Evolutionary conservation across 1,284 basidiomycete genomes (phyloP).

Genomic region (Xerocomus amazonicus): DNA sequence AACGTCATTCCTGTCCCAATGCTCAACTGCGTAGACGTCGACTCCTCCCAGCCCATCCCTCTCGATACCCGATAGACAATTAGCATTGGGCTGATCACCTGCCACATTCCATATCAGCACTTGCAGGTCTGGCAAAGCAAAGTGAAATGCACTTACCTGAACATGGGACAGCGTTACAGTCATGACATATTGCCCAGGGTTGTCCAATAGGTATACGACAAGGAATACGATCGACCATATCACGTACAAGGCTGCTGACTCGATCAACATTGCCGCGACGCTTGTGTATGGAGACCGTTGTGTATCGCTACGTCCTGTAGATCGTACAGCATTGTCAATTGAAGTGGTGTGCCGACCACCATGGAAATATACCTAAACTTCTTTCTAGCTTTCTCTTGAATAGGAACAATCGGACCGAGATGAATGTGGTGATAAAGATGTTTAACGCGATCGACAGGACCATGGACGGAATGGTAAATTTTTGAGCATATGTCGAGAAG

Average conservation of each 20-base stretch:
- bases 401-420: background rate
- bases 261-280: too few relatives aligned
- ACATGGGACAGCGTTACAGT: too few relatives aligned
- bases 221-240: too few relatives aligned
- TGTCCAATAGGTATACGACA: too few relatives aligned
- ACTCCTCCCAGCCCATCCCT: background rate
- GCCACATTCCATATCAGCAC: too few relatives aligned
- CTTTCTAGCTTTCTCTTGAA: background rate
- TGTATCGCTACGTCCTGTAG: background rate
- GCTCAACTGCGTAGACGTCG: background rate
- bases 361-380: background rate
- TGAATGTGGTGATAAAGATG: background rate
- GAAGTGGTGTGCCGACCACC: too few relatives aligned
- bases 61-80: background rate
- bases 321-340: background rate
- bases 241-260: too few relatives aligned
- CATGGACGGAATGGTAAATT: background rate
- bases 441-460: conserved; percentile 1
- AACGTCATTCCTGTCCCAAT: too few relatives aligned
- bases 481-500: background rate
- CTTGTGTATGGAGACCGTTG: too few relatives aligned
- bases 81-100: background rate
- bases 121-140: too few relatives aligned
- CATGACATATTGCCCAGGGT: too few relatives aligned
- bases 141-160: too few relatives aligned